Percentiles rank a stretch among this genome's conserved stretches.
These are phyloP conservation scores for Tolypocladium tropicale DNA, from an alignment of 2,329 filamentous ascomycete genomes.

Conservation along the genomic window DNA sequence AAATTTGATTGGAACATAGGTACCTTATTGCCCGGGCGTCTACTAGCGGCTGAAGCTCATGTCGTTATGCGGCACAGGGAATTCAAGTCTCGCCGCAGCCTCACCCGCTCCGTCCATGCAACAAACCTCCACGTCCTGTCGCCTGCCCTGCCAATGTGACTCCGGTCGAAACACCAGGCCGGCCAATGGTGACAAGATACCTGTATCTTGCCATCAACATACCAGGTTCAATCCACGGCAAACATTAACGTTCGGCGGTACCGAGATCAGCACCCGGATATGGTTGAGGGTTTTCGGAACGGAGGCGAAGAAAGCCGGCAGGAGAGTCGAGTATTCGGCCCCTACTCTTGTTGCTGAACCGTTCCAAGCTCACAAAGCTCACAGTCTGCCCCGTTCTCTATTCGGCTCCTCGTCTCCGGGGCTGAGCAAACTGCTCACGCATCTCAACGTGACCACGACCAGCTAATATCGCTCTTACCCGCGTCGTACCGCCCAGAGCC, in stretches of 20 bases:
- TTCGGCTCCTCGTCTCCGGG: not conserved
- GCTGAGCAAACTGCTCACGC: not conserved
- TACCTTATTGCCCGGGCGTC: too few species aligned
- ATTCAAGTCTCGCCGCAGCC: not conserved
- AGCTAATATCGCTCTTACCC: constrained; percentile 20
- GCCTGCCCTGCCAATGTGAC: not conserved
- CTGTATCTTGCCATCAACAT: not conserved
- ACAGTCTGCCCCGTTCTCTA: not conserved
- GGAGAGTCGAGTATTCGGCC: not conserved
- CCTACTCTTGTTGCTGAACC: not conserved
- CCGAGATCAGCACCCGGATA: not conserved
- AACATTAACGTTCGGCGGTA: too few species aligned
- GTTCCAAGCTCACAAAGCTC: not conserved
- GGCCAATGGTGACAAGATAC: not conserved
- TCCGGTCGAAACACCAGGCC: not conserved
- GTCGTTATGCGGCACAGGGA: not conserved
- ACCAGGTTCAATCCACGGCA: not conserved
- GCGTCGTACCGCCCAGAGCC: constrained; percentile 19
- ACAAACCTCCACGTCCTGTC: too few species aligned
- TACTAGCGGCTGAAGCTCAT: not conserved
- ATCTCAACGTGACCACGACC: not conserved
- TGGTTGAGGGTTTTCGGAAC: not conserved
- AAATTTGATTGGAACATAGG: too few species aligned
- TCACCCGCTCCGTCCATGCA: not conserved
- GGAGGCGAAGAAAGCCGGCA: not conserved